Base-by-base conservation (phyloP, 148 eudicot genomes). In the Rhododendron simsii region DNA sequence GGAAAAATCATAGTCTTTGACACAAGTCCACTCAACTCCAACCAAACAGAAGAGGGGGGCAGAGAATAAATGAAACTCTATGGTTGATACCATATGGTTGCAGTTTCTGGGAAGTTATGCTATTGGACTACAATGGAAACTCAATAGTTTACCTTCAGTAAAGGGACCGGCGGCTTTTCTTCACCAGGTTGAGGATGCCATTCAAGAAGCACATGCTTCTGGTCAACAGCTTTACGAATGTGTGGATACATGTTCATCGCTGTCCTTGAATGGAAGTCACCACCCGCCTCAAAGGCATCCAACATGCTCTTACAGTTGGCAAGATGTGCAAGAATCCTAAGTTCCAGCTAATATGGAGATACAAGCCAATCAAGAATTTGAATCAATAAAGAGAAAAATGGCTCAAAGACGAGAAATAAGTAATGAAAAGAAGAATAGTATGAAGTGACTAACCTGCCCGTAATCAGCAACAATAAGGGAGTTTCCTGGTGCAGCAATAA, bases 221-320 rank as follows among this genome's bases (percentile, higher is more conserved):
- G 53, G 83, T 95, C 94, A 89, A 97, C 90, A 21, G 99, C 98
- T 83, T 95, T 93, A 78, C 95, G 94, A 82, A 95, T 95, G 86
- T 97, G 96, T 33, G 95, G 95, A 91, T 97, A 97, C 99, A 97
- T 97, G 87, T 97, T 97, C 99, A 97, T 97, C 55, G 99, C 99
- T 67, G 99, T 97, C 88, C 99, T 92, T 67, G 99, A 97, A 87
- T 97, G 99, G 89, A 97, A 97, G 87, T 97, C 99, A 84, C 99
- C 99, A 82, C 99, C 99, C 47, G 98, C 98, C 89, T 91, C 85
- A 86, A 97, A 97, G 63, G 99, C 99, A 83, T 93, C 95, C 92
- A 94, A 91, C 99, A 97, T 97, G 91, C 99, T 97, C 95, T 92
- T 93, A 90, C 99, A 97, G 89, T 91, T 85, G 50, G 99, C 95